Evolutionary conservation across 208 protist species (phyloP).

Genomic region (Trypanosoma avium): DNA sequence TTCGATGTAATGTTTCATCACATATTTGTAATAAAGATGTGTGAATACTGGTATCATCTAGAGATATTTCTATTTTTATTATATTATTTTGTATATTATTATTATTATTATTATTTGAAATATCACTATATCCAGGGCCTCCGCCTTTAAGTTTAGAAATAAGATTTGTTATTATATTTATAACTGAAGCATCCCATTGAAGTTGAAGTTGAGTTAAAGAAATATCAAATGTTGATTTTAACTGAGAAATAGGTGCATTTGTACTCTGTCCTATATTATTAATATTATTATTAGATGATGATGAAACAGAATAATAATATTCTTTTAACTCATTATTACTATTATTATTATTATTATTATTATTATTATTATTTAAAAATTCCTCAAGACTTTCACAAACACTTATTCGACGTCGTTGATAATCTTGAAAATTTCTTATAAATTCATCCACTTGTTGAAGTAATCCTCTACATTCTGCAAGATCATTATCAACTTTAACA

Average conservation of each 20-base stretch:
- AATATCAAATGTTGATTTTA: background rate
- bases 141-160: background rate
- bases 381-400: conserved; percentile 6
- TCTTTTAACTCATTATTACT: too few species aligned
- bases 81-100: too few species aligned
- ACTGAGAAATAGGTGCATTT: background rate
- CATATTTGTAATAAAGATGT: conserved; percentile 37
- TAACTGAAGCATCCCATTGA: background rate
- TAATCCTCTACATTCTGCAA: conserved; percentile 15
- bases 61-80: background rate
- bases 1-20: conserved; percentile 30
- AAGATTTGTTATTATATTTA: background rate
- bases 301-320: too few species aligned
- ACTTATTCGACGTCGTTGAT: conserved; percentile 8
- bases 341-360: background rate
- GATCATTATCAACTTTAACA: conserved; percentile 15
- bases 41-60: background rate
- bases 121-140: too few species aligned
- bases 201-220: background rate
- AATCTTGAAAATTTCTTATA: conserved; percentile 12
- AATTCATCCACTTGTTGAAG: conserved; percentile 15
- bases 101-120: too few species aligned
- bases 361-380: background rate
- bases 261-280: too few species aligned
- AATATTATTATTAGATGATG: too few species aligned